A percentile compares a stretch with the other conserved stretches of the same genome.
Evolutionary conservation across 176 grass and related monocot species (phyloP).

Genomic region (Phoenix dactylifera): DNA sequence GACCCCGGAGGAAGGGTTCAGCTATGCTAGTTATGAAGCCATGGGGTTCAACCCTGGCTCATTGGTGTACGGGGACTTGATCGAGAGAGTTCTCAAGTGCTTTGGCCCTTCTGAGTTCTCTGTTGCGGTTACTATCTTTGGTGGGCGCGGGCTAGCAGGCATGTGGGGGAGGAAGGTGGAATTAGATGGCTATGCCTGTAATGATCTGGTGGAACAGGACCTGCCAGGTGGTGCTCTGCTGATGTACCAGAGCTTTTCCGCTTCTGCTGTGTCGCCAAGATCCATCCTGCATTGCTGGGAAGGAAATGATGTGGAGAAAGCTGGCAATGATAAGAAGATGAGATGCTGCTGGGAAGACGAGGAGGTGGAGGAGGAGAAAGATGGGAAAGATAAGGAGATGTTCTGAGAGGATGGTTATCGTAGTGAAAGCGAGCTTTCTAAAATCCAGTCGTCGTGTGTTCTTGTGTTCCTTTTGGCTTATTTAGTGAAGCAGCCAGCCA

Average conservation of each 20-base stretch:
- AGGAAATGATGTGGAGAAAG: slow-evolving; percentile 16
- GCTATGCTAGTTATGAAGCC: slow-evolving; percentile 89
- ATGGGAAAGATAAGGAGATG: slow-evolving; percentile 10
- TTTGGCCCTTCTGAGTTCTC: slow-evolving; percentile 61
- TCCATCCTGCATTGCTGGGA: slow-evolving; percentile 5
- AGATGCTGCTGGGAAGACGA: slow-evolving; percentile 9
- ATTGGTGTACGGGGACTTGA: slow-evolving; percentile 41
- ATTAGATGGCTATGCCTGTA: slow-evolving; percentile 28
- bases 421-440: no score
- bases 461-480: slow-evolving; percentile 27
- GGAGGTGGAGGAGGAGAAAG: slow-evolving; percentile 11
- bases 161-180: slow-evolving; percentile 46
- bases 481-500: slow-evolving; percentile 47
- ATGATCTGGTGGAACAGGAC: slow-evolving; percentile 44
- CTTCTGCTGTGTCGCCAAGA: slow-evolving; percentile 33
- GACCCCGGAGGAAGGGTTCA: slow-evolving; percentile 80
- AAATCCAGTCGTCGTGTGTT: no score
- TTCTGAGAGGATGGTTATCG: slow-evolving; percentile 23
- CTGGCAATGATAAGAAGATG: slow-evolving; percentile 2
- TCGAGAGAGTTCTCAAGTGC: slow-evolving; percentile 50
- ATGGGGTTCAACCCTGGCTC: slow-evolving; percentile 56
- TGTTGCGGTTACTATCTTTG: slow-evolving; percentile 70
- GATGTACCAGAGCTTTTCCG: slow-evolving; percentile 69
- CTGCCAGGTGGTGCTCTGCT: slow-evolving; percentile 50
- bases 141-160: slow-evolving; percentile 35